Base-by-base conservation (phyloP, 345 rosid species). In the Luvunga scandens region DNA sequence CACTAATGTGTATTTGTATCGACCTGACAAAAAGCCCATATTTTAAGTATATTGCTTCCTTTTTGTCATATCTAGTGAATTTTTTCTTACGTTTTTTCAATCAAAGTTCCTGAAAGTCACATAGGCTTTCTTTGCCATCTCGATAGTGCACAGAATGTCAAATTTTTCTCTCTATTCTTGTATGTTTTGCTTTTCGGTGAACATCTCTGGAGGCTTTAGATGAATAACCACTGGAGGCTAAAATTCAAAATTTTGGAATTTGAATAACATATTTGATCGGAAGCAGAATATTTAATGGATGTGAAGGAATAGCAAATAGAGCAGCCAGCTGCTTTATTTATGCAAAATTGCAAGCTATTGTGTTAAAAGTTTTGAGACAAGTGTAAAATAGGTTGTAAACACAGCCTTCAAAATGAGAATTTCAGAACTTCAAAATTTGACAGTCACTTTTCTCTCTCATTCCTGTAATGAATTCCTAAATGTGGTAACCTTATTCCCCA, bases 401-500 rank as follows among this genome's bases (percentile, higher is more conserved):
- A 42, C 28, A 25, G 31, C 10, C 72, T 38, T 67, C 9, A 28
- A 36, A 67, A 42, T 39, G 25, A 66, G n/a, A 34, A 36, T 66
- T 66, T 36, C 42, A n/a, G 25, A 34, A 66, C 48, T 21, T 19
- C 14, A 36, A 68, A 68, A 27, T n/a, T 39, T 68, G 72, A 25
- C 13, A 14, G 6, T 45, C 3, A 24, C 73, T 45, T 38, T 39
- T 69, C 22, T 24, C n/a, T 75, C 38, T 36, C 14, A n/a, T 21
- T 56, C 45, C 22, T 66, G 67, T 25, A 14, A 57, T 59, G 56
- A 39, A 60, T 42, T 24, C 28, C 59, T 24, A 36, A 38, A 22
- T 45, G 21, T 57, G 18, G 28, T 72, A n/a, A 62, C n/a, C 66
- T 68, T 7, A 27, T 74, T 66, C 61, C 39, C 65, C 82, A 88